Base-by-base conservation (phyloP, 1,284 basidiomycete species). In the Exobasidium cylindrosporum region DNA sequence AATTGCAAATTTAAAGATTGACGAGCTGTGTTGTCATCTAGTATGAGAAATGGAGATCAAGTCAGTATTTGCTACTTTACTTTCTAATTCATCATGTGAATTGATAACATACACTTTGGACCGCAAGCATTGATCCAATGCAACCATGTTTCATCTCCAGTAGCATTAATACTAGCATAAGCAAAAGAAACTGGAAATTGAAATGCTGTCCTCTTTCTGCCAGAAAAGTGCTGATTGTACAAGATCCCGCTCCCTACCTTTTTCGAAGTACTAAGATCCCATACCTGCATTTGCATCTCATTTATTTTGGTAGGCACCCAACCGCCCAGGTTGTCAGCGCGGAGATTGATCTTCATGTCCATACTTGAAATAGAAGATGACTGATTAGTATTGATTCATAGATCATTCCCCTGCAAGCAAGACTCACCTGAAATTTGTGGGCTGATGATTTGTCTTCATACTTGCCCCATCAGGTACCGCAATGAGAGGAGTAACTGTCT, bases 271-370 rank as follows among this genome's bases (percentile, higher is more conserved):
- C 58, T 65, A 11, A 68, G 45, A 31, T 75, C 71, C 26, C 54
- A 65, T 3, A 76, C 67, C 17, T 66, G 52, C 45, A 75, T 62
- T 3, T 60, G 35, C 21, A 76, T 57, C 24, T 67, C 44, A 46
- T 30, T 62, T 3, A 64, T 64, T 23, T 65, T 56, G 0, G 68
- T 44, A 0, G 73, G 32, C 21, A 76, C 66, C 66, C 64, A 76
- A 6, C 60, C 61, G 44, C 21, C 64, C 3, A 49, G 55, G 45
- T 76, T 76, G 56, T 67, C 54, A 17, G 66, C 74, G 6, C 71
- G 70, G 17, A 76, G 62, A 46, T 73, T 71, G 58, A 74, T 62
- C 35, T 64, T 63, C 73, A 76, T 75, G 5, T 59, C 49, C 73
- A 75, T 76, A 62, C 56, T 40, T 7, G 43, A 14, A 14, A n/a